A percentile compares a stretch with the other conserved stretches of the same genome.
Conservation (phyloP, 371 early-diverging fungal species). For the Batkoa obscura region DNA sequence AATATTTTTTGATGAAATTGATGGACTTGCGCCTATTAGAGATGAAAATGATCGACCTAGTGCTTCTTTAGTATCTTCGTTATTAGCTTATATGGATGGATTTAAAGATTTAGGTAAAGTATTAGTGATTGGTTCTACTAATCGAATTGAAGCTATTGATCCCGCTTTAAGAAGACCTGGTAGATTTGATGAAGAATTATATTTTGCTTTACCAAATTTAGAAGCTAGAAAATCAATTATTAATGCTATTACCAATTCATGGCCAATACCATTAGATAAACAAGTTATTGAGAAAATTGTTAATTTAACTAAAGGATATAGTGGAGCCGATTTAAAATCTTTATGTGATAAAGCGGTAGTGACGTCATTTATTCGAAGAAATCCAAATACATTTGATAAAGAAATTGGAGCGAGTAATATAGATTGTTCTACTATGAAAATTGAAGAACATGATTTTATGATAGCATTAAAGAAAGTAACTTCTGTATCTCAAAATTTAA, state of each 20-base stretch:
- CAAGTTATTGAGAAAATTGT: slow-evolving; percentile 32
- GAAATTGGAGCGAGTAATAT: too few species aligned
- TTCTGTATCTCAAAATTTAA: too few species aligned
- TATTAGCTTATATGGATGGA: slow-evolving; percentile 95
- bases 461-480: too few species aligned
- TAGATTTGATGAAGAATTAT: slow-evolving; percentile 22
- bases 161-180: slow-evolving; percentile 67
- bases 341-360: slow-evolving; percentile 79
- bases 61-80: slow-evolving; percentile 67
- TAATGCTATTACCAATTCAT: slow-evolving; percentile 27
- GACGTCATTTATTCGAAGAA: too few species aligned
- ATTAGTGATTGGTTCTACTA: slow-evolving; percentile 72
- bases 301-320: slow-evolving; percentile 70
- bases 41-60: slow-evolving; percentile 51
- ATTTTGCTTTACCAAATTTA: slow-evolving; percentile 73
- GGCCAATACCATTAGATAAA: slow-evolving; percentile 28
- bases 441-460: too few species aligned
- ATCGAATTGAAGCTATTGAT: slow-evolving; percentile 65
- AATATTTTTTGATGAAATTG: slow-evolving; percentile 51
- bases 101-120: slow-evolving; percentile 20
- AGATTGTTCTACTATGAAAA: too few species aligned
- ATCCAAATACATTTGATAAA: too few species aligned
- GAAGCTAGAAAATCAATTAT: slow-evolving; percentile 58
- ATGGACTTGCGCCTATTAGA: slow-evolving; percentile 81
- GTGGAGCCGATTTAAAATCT: slow-evolving; percentile 92